Base-by-base conservation (phyloP, 306 rosid genomes). In the Cucumis sativus region DNA sequence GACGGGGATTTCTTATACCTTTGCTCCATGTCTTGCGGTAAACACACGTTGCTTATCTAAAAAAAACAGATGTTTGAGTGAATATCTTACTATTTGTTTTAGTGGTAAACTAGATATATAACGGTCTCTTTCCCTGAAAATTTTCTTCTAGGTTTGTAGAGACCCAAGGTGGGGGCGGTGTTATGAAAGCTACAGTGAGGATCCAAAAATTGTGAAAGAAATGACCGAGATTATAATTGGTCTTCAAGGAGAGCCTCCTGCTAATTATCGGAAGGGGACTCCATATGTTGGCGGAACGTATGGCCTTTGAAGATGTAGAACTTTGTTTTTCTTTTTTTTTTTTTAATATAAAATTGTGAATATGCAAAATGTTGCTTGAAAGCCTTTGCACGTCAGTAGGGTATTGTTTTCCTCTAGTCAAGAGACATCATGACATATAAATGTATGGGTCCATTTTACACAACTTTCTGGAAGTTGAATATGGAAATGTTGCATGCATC, bases 101-200 rank as follows among this genome's bases (percentile, higher is more conserved):
- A 60, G 30, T 23, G 17, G 7, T 63, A 57, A 74, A 61, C 41
- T 78, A 56, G 62, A 47, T 47, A 40, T 52, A 5, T 56, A 21
- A 59, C 76, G 77, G 76, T 67, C 79, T 73, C 80, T n/a, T 60
- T 81, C n/a, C 45, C 76, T 63, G 63, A 71, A 81, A 89, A 82
- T 70, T 49, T 84, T 76, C 71, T 71, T 83, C 56, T 52, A 95
- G 97, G 97, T 95, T 33, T 95, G 99, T 79, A 90, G 99, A 83
- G 99, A 95, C 87, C 98, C 99, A 33, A 89, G 99, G 84, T 95
- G 99, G 99, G 99, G 99, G 61, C 82, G 99, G 59, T 95, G 99
- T 86, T 95, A 95, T 41, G 99, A 95, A 85, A 95, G 99, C 90
- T 95, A 95, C 75, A 95, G 99, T 5, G 99, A 95, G 85, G 97